Evolutionary conservation across 202 grass and related monocot species (phyloP).

Genomic region (Brachypodium distachyon): DNA sequence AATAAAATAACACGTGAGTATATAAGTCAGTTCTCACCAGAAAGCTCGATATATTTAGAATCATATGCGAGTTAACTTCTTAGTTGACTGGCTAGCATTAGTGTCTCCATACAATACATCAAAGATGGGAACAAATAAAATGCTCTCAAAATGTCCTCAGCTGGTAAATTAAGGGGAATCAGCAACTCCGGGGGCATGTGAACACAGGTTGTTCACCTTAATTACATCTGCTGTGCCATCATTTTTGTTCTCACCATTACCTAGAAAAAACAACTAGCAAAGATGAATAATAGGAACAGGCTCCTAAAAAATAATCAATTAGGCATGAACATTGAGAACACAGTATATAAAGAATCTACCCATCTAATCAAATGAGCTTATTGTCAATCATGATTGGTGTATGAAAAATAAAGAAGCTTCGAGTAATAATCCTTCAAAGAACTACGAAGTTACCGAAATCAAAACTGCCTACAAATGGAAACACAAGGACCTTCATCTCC

Average conservation of each 20-base stretch:
- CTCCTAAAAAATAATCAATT: slow-evolving; percentile 28
- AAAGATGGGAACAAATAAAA: slow-evolving; percentile 92
- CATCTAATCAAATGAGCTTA: neutral
- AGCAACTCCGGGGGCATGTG: slow-evolving; percentile 94
- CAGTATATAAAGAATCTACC: neutral
- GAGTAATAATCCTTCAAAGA: slow-evolving; percentile 4
- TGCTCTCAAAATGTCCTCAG: slow-evolving; percentile 65
- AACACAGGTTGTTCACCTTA: slow-evolving; percentile 42
- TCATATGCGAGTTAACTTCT: slow-evolving; percentile 66
- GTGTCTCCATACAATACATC: slow-evolving; percentile 81
- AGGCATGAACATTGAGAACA: slow-evolving; percentile 1
- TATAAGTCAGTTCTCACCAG: slow-evolving; percentile 41
- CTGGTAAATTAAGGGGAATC: slow-evolving; percentile 60
- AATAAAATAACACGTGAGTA: slow-evolving; percentile 11
- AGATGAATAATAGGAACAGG: neutral
- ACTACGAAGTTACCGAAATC: neutral
- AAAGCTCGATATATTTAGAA: slow-evolving; percentile 56
- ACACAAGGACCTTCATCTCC: slow-evolving; percentile 50
- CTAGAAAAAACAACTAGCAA: slow-evolving; percentile 32
- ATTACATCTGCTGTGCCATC: slow-evolving; percentile 10
- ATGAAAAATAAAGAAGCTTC: neutral
- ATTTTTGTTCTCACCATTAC: slow-evolving; percentile 23
- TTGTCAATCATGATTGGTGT: neutral
- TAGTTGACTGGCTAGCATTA: slow-evolving; percentile 80
- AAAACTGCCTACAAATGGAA: neutral